Evolutionary conservation across 306 rosid genomes (phyloP).

Genomic region (Lablab purpureus): DNA sequence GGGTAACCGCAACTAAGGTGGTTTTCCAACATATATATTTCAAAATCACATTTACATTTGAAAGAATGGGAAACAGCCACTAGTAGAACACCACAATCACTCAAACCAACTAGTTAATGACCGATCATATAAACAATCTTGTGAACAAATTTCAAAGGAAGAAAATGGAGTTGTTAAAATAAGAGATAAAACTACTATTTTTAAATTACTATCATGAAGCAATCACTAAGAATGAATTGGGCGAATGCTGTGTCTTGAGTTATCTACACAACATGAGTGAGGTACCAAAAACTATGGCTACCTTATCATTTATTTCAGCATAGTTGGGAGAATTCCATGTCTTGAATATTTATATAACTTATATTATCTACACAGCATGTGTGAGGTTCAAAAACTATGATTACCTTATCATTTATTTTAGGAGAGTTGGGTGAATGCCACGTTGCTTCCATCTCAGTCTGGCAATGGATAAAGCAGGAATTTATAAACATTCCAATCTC

Average conservation of each 20-base stretch:
- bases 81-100: constrained; percentile 12
- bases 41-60: constrained; percentile 18
- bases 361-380: constrained; percentile 3
- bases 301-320: constrained; percentile 76
- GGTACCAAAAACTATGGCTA: constrained; percentile 40
- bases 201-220: constrained; percentile 22
- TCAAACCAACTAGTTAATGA: constrained; percentile 32
- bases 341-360: constrained; percentile 10
- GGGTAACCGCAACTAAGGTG: not conserved
- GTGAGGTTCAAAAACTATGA: constrained; percentile 19
- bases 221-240: not conserved
- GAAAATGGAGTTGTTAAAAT: constrained; percentile 3
- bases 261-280: constrained; percentile 16
- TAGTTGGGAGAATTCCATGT: constrained; percentile 84
- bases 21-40: not conserved
- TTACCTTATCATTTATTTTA: constrained; percentile 73
- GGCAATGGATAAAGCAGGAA: constrained; percentile 93
- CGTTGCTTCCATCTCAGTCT: constrained; percentile 74
- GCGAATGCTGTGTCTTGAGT: constrained; percentile 5
- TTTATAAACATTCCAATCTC: constrained; percentile 80
- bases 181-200: constrained; percentile 27
- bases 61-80: constrained; percentile 1
- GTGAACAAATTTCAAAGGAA: constrained; percentile 23
- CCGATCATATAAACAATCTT: constrained; percentile 17
- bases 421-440: constrained; percentile 93